phyloP scores from a whole-genome alignment of 2,329 filamentous ascomycete species.

The Diplodia sapinea region DNA sequence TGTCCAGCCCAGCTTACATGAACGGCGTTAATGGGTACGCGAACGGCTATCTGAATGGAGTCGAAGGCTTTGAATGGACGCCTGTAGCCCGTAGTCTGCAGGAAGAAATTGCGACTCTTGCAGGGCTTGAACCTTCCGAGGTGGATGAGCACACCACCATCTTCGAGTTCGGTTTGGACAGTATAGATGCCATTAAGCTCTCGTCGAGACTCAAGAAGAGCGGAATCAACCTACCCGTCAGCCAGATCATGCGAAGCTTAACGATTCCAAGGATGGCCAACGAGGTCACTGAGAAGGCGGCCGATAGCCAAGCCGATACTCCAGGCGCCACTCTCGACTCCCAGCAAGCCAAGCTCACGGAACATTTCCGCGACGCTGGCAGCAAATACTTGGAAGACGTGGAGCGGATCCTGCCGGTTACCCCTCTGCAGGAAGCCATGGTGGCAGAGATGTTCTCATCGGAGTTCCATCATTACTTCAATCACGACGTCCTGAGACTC shows the following conservation, averaged over 20 bases:
- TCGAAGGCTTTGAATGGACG: constrained; percentile 64
- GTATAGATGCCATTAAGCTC: constrained; percentile 87
- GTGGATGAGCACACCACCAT: constrained; percentile 69
- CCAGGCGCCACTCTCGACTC: constrained; percentile 35
- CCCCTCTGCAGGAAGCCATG: constrained; percentile 86
- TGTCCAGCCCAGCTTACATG: neutral
- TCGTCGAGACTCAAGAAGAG: constrained; percentile 71
- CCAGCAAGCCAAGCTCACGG: constrained; percentile 44
- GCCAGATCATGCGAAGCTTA: constrained; percentile 74
- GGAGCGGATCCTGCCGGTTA: constrained; percentile 72
- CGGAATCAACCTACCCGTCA: constrained; percentile 69
- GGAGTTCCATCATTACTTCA: constrained; percentile 78
- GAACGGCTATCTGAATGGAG: constrained; percentile 35
- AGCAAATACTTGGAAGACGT: constrained; percentile 48
- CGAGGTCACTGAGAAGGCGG: constrained; percentile 33
- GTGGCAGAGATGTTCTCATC: constrained; percentile 80
- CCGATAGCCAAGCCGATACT: constrained; percentile 6
- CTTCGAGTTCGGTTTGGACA: constrained; percentile 85
- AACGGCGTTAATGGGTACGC: neutral
- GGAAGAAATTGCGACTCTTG: constrained; percentile 67
- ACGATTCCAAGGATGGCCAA: constrained; percentile 68
- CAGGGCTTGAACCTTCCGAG: constrained; percentile 57
- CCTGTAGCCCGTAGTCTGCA: constrained; percentile 60
- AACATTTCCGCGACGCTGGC: constrained; percentile 46
- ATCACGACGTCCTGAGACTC: constrained; percentile 77